phyloP scores from a whole-genome alignment of 2,329 filamentous ascomycete genomes.

The Dactylellina leptospora region DNA sequence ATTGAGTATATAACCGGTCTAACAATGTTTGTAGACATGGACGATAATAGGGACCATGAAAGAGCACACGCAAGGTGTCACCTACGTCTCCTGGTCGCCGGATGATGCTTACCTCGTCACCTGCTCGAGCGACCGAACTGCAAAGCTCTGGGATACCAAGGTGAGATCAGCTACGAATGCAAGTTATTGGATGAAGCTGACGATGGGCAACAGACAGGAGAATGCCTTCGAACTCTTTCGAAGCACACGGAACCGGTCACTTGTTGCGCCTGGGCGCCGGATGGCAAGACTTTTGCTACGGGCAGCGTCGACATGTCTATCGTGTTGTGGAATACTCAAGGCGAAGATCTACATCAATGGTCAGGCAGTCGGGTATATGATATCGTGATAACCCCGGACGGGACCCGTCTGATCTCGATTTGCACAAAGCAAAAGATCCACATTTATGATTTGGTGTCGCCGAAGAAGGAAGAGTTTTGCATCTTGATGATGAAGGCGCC shows the following conservation, averaged over 20 bases:
- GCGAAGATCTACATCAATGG: constrained; percentile 72
- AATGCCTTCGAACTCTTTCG: constrained; percentile 70
- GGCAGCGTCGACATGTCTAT: constrained; percentile 77
- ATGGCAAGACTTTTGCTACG: constrained; percentile 79
- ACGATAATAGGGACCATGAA: constrained; percentile 70
- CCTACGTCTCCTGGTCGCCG: constrained; percentile 88
- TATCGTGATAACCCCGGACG: constrained; percentile 81
- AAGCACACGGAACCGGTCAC: constrained; percentile 85
- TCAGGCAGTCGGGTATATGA: constrained; percentile 81
- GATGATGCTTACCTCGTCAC: constrained; percentile 87
- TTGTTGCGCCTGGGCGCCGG: constrained; percentile 85
- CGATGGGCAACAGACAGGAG: constrained; percentile 67
- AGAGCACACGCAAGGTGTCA: constrained; percentile 75
- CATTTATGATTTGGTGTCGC: constrained; percentile 81
- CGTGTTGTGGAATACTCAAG: constrained; percentile 74
- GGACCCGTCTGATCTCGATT: constrained; percentile 79
- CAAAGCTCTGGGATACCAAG: constrained; percentile 76
- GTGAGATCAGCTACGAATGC: constrained; percentile 63
- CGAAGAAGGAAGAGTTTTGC: constrained; percentile 74
- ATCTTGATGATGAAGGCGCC: constrained; percentile 71
- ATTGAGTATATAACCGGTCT: neutral
- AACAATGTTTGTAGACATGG: constrained; percentile 65
- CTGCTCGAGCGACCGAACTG: constrained; percentile 78
- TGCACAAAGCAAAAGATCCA: constrained; percentile 75
- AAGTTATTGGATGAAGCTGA: constrained; percentile 16